Evolutionary conservation across 495 filamentous ascomycete genomes (phyloP).

Genomic region (Aspergillus diversus): DNA sequence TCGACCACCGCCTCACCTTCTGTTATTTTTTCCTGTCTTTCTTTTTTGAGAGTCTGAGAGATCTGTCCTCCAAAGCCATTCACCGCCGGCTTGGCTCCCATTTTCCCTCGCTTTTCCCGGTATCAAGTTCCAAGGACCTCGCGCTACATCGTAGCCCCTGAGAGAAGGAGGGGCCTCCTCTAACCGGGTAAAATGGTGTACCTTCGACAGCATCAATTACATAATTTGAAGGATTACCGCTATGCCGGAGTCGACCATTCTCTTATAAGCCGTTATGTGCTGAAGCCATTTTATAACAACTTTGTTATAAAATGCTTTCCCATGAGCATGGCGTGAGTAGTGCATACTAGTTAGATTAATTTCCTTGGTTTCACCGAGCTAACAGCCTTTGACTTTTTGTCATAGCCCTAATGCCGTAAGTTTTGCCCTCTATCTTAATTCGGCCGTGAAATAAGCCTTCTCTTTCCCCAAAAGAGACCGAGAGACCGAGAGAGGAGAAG

Average conservation of each 20-base stretch:
- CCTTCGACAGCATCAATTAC: conserved; percentile 87
- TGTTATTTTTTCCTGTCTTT: conserved; percentile 2
- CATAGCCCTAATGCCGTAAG: conserved; percentile 65
- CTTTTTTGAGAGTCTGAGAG: background rate
- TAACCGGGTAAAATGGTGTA: conserved; percentile 68
- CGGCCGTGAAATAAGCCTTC: background rate
- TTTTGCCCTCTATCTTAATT: conserved; percentile 17
- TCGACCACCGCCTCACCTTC: conserved; percentile 4
- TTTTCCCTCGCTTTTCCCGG: background rate
- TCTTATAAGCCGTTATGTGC: conserved; percentile 81
- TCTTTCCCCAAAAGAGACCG: background rate
- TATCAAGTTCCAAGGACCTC: background rate
- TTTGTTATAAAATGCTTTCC: conserved; percentile 92
- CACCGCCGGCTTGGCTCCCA: conserved; percentile 9
- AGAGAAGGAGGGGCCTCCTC: conserved; percentile 3
- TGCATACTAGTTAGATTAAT: conserved; percentile 12
- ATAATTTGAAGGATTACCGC: conserved; percentile 87
- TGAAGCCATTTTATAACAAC: conserved; percentile 98
- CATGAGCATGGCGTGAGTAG: conserved; percentile 86
- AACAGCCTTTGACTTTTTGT: conserved; percentile 23
- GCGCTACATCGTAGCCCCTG: background rate
- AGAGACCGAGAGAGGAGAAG: background rate
- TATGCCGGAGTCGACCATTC: conserved; percentile 92
- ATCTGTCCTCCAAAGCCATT: background rate
- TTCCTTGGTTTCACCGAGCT: conserved; percentile 25